Evolutionary conservation across 495 filamentous ascomycete genomes (phyloP), one percentile per base, ranked within the genome.

Genomic region (Hyaloscypha finlandica): DNA sequence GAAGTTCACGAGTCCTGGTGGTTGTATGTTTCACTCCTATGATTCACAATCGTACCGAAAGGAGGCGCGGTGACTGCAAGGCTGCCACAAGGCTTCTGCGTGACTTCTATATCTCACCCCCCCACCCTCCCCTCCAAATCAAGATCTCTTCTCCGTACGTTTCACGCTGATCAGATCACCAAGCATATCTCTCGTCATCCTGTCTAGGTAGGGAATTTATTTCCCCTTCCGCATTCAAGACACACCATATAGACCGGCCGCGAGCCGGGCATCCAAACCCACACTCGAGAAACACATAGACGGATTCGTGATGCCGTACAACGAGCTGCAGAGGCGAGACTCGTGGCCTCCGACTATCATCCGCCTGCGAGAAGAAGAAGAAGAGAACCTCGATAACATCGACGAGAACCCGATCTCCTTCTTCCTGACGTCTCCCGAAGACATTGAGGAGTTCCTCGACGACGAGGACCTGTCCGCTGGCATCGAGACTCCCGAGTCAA

Each of bases 341-440:
- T 73, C 70, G 22, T 74, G 72, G 72, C 72, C 72, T 22, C 72
- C 72, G 29, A 72, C 70, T 31, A 68, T 74, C 32, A 30, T 72
- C 9, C 67, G 60, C 11, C 29, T 74, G 14, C 45, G 39, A 1
- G 67, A 68, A 16, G 56, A 67, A 14, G 64, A 67, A 3, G 30
- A 45, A 8, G 25, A 62, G n/a, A 55, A 59, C 16, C 20, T 48
- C 11, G 59, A 63, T 25, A 39, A 48, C 6, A 74, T 74, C 16
- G 73, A 74, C 45, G 70, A 68, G 20, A 66, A 74, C 58, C 73
- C 73, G 1, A 69, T 74, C 39, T 66, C 70, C 19, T 73, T 63
- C 67, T 74, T 74, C 58, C 73, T 74, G 45, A 69, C 73, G n/a
- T 64, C 65, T 0, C 68, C 67, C 11, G 67, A 69, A 20, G 69